Evolutionary conservation across 768 basidiomycete species (phyloP).

Genomic region (Coprinellus aureogranulatus): DNA sequence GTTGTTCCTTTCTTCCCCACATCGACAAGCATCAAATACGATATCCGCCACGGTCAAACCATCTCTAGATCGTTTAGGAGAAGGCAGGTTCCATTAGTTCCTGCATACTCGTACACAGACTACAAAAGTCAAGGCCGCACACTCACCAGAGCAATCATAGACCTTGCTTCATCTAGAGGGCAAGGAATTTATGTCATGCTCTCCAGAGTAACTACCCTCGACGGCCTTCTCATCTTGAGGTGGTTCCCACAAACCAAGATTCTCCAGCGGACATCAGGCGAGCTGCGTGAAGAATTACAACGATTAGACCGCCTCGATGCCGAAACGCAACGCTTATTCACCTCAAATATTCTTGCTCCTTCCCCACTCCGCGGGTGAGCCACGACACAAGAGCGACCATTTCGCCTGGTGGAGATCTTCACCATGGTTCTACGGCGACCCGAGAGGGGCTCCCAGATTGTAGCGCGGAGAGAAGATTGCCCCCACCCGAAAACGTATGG

Average conservation of each 20-base stretch:
- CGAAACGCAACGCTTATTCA: too few relatives aligned
- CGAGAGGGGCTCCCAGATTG: too few relatives aligned
- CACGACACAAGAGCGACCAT: too few relatives aligned
- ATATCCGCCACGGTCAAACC: too few relatives aligned
- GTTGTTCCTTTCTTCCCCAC: not conserved
- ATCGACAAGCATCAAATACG: not conserved
- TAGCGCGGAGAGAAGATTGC: too few relatives aligned
- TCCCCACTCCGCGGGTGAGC: too few relatives aligned
- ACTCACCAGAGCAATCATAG: not conserved
- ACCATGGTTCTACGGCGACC: too few relatives aligned
- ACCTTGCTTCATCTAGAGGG: constrained; percentile 4
- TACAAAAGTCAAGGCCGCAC: constrained; percentile 4
- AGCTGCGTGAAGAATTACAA: constrained; percentile 6
- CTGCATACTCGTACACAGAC: constrained; percentile 1
- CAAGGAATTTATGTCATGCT: constrained; percentile 29
- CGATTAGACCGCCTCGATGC: not conserved
- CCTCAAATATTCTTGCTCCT: too few relatives aligned
- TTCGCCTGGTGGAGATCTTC: too few relatives aligned
- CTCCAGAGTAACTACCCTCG: constrained; percentile 19
- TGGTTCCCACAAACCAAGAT: constrained; percentile 20
- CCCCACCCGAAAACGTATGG: too few relatives aligned
- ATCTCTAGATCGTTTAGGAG: not conserved
- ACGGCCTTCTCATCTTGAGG: constrained; percentile 21
- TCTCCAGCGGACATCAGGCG: constrained; percentile 11
- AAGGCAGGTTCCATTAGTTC: not conserved